These are phyloP conservation scores for Deuterostichococcus epilithicus DNA, from an alignment of 139 green algal species.

Conservation along the genomic window DNA sequence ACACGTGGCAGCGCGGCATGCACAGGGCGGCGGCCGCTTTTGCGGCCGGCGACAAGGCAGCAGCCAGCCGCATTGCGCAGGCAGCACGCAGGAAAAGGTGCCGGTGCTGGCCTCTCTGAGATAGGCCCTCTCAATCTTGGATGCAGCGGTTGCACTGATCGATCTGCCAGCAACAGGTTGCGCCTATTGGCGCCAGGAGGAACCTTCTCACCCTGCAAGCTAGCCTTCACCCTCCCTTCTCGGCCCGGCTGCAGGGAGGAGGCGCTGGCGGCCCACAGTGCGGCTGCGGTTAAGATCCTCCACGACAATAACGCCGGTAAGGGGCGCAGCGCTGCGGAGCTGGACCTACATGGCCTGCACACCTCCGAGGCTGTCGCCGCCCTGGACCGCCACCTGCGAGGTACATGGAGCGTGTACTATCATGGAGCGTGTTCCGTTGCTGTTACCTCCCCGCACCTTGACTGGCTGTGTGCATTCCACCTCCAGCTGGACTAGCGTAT, in stretches of 20 bases:
- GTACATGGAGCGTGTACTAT: no score
- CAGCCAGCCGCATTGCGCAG: neutral
- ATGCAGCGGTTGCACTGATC: neutral
- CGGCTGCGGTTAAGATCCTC: conserved; percentile 23
- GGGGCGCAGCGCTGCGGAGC: conserved; percentile 8
- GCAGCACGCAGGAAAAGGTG: neutral
- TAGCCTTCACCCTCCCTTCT: neutral
- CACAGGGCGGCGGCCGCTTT: conserved; percentile 4
- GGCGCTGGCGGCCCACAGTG: conserved; percentile 19
- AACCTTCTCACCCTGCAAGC: neutral
- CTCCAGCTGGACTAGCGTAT: no score
- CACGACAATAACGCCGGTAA: conserved; percentile 21
- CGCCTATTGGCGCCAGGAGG: neutral
- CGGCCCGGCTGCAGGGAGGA: neutral
- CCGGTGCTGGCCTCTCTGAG: neutral
- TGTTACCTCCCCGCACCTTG: no score
- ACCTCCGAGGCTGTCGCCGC: conserved; percentile 21
- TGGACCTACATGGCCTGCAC: conserved; percentile 41
- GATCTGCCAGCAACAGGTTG: neutral
- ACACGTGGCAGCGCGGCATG: conserved; percentile 4
- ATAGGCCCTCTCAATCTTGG: neutral
- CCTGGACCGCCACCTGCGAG: neutral
- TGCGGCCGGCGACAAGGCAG: conserved; percentile 5
- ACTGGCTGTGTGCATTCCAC: no score
- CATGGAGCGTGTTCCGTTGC: no score